Percentiles rank a stretch among this genome's conserved stretches.
phyloP scores from a whole-genome alignment of 2,329 filamentous ascomycete genomes.

The Sporothrix variecibatus region DNA sequence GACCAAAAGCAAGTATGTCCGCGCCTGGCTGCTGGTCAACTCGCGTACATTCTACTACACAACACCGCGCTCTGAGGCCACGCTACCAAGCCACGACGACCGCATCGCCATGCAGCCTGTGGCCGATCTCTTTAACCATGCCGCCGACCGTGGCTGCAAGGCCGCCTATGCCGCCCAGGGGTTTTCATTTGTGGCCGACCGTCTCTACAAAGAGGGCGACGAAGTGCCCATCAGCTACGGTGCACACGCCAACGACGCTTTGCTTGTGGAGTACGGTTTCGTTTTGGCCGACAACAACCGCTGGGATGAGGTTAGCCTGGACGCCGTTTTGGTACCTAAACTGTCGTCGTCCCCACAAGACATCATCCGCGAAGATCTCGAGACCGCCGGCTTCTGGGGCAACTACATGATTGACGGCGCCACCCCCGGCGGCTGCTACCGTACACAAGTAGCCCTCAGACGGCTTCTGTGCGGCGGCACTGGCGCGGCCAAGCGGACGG shows the following conservation, averaged over 20 bases:
- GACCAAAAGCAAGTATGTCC: conserved; percentile 43
- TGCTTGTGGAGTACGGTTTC: conserved; percentile 69
- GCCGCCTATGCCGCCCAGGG: conserved; percentile 52
- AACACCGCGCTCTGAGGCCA: conserved; percentile 47
- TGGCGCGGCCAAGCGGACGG: conserved; percentile 9
- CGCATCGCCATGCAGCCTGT: conserved; percentile 71
- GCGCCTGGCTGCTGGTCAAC: conserved; percentile 61
- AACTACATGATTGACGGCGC: conserved; percentile 34
- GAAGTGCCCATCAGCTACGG: conserved; percentile 73
- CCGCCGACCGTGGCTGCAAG: conserved; percentile 49
- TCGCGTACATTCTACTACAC: conserved; percentile 63
- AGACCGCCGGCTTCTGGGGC: conserved; percentile 31
- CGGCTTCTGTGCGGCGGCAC: conserved; percentile 28
- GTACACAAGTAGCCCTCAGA: conserved; percentile 34
- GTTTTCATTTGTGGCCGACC: conserved; percentile 57
- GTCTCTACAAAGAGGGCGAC: conserved; percentile 55
- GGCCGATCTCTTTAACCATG: conserved; percentile 69
- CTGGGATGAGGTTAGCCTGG: conserved; percentile 52
- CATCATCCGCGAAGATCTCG: conserved; percentile 27
- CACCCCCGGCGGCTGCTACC: conserved; percentile 33
- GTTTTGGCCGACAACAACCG: conserved; percentile 44
- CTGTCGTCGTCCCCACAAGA: conserved; percentile 18
- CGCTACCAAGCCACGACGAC: conserved; percentile 50
- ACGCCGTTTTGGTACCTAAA: conserved; percentile 46
- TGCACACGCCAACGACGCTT: conserved; percentile 68